These are phyloP conservation scores for Voacanga thouarsii DNA, from an alignment of 257 asterid species.

Conservation along the genomic window DNA sequence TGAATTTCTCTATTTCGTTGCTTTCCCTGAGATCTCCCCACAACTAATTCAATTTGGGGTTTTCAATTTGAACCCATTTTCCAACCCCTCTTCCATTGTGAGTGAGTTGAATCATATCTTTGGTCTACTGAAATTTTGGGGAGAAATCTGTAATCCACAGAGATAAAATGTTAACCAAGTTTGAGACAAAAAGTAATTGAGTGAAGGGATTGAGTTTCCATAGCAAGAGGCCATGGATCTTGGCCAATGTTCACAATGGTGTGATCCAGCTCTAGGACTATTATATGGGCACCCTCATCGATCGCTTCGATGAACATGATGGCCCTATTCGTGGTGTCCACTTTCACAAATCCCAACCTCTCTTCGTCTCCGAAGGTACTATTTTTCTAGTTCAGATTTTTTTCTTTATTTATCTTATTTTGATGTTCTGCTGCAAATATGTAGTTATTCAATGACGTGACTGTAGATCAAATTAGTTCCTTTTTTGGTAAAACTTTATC, in stretches of 20 bases:
- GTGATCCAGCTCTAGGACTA: conserved; percentile 98
- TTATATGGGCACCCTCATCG: conserved; percentile 96
- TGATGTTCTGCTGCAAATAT: conserved; percentile 14
- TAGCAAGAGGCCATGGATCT: conserved; percentile 95
- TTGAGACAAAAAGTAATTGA: conserved; percentile 95
- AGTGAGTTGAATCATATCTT: no score
- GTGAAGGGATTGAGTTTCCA: conserved; percentile 96
- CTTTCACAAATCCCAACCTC: conserved; percentile 84
- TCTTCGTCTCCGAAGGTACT: conserved; percentile 89
- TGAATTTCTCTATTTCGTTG: no score
- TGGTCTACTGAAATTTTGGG: no score
- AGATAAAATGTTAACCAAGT: conserved; percentile 82
- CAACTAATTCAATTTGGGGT: no score
- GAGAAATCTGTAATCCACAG: no score
- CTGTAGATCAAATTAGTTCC: not conserved
- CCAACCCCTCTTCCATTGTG: no score
- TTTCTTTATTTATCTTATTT: not conserved
- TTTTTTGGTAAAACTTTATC: not conserved
- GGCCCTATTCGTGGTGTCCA: conserved; percentile 96
- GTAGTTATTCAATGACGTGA: not conserved
- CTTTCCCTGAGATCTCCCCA: no score
- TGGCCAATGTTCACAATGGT: conserved; percentile 96
- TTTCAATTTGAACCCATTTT: no score
- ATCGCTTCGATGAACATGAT: conserved; percentile 85
- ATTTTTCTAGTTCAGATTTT: not conserved